Evolutionary conservation across 352 stramenopile genomes (phyloP), one percentile per base, ranked within the genome.

Genomic region (Globisporangium spinosum): DNA sequence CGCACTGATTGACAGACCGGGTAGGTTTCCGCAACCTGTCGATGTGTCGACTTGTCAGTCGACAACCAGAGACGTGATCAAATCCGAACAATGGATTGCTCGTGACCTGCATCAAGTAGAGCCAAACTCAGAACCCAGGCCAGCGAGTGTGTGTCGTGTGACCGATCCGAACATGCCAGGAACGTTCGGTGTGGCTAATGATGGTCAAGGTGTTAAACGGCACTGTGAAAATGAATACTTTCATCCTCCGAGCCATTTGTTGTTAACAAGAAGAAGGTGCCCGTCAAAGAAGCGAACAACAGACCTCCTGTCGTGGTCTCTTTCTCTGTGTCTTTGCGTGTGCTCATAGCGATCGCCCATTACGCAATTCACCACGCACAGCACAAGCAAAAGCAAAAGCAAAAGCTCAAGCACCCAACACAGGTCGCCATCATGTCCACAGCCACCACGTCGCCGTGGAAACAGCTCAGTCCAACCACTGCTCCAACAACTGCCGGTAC

Each of bases 151-250:
- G 38, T 45, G 38, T 45, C 3, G 40, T n/a, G 3, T n/a, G 10
- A 49, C 57, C 57, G 22, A 62, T n/a, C 1, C 38, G 59, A 25
- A 54, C 23, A n/a, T 57, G 43, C 59, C 25, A 57, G 17, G 23
- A 64, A 57, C 59, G 59, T 57, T 64, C 59, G 40, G 2, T 40
- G 20, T 54, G 59, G 40, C 54, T 17, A 38, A 58, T 58, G 54
- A 58, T 29, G 22, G 29, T n/a, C 17, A 23, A 35, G 6, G 17
- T 64, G 12, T 7, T 38, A 22, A 2, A 17, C 58, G 55, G 17
- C 3, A 45, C 1, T 13, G 15, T 54, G 29, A 29, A 7, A 23
- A 29, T 7, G 29, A 32, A 32, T 32, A 32, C 29, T 32, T 32
- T 32, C 29, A 32, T 32, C 29, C 29, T 32, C 29, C 3, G 29